Base-by-base conservation (phyloP, 352 stramenopile species). In the Thalassiosira sp. region DNA sequence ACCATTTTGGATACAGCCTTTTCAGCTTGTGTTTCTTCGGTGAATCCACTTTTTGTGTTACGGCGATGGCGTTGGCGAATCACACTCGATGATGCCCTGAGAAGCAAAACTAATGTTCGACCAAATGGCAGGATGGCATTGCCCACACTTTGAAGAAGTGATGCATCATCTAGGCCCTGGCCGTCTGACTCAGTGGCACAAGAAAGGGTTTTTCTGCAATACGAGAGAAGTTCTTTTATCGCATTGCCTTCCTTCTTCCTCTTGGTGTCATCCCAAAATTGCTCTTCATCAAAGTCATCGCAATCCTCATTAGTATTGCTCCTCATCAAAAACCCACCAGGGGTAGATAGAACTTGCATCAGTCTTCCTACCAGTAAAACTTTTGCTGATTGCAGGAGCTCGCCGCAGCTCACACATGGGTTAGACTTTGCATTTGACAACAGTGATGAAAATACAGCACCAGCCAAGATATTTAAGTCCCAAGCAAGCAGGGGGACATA, bases 401-500 rank as follows among this genome's bases (percentile, higher is more conserved):
- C 84, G 54, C 68, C 37, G 27, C 57, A 78, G 20, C 40, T 81
- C 16, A 84, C 66, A 45, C 76, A 58, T n/a, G 63, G 54, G 58
- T 73, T 46, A 16, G 63, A 68, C 46, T 64, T 66, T 18, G 59
- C 25, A 73, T 89, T 86, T 8, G 75, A 77, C 24, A 93, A 69
- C 0, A 91, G 63, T 16, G 79, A 79, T 0, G 89, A 93, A 74
- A 94, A 90, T 11, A 93, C 46, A 11, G 85, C 87, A 40, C 87
- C 89, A 48, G 85, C 68, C 11, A 91, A 80, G 7, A 77, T 90
- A 57, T 84, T 91, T 16, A 94, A 71, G 70, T 94, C 89, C 89
- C 89, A 94, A 25, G 84, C 71, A 37, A 94, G 71, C 1, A 93
- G 28, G 48, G 89, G 89, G n/a, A 85, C 74, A 60, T 91, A 92